Evolutionary conservation across 768 basidiomycete species (phyloP), one percentile per base, ranked within the genome.

Genomic region (Panellus pusillus): DNA sequence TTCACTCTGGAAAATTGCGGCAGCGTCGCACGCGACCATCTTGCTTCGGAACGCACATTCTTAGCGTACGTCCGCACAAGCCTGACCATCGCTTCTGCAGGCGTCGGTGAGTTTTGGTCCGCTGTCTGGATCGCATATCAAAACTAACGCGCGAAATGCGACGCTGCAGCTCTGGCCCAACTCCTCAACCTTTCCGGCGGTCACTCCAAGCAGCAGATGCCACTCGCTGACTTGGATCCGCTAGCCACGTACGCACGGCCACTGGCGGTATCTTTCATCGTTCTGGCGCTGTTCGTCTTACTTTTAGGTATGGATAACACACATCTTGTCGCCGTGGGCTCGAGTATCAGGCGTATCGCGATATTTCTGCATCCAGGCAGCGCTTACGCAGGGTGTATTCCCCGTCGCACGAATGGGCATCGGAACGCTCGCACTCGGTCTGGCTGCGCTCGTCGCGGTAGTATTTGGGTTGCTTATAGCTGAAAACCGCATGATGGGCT

Each of bases 31-130:
- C 65, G 77, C 17, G 77, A 78, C 60, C 77, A 79, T 47, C 66
- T 79, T 12, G 73, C 77, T 1, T 67, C 67, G 2, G 77, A 78
- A 55, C 67, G 75, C 41, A 77, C 74, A 12, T 77, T 74, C 52
- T 64, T 78, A 2, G 75, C 77, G 11, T 79, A 78, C 60, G 61
- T 77, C 13, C 66, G 77, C 19, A 78, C 77, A 2, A 75, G 74
- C 42, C 62, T 78, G 24, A 66, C 74, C 3, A 69, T 78, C 6
- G 66, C 75, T 6, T 71, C 72, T 5, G 70, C 71, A 1, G 77
- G 77, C 11, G 74, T 78, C 44, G 77, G 57, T 53, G 7, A 8
- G 57, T 35, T 15, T 40, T 2, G 24, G 24, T 2, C 24, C 24
- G 2, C 24, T 24, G 24, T 24, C 24, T 6, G 24, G 6, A 24